phyloP scores from a whole-genome alignment of 495 filamentous ascomycete species.

The Pseudoneurospora amorphoporcata region DNA sequence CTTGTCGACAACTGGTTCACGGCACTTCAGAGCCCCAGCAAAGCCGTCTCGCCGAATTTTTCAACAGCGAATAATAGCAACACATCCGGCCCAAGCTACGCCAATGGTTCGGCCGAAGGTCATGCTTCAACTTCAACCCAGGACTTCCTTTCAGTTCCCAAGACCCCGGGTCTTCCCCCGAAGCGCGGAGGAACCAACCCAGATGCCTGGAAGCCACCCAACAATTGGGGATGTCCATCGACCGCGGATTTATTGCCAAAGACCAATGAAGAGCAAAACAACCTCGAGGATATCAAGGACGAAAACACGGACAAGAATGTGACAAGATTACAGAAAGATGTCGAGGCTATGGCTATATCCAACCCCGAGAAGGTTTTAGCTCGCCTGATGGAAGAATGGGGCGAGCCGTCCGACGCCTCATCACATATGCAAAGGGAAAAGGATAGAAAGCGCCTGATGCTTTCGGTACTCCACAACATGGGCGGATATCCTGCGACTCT shows the following conservation, averaged over 20 bases:
- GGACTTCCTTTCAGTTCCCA: not conserved
- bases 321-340: constrained; percentile 25
- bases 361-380: constrained; percentile 31
- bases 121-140: not conserved
- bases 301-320: constrained; percentile 5
- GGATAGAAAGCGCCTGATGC: constrained; percentile 35
- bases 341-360: constrained; percentile 34
- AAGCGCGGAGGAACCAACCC: constrained; percentile 17
- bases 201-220: constrained; percentile 30
- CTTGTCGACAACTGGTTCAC: constrained; percentile 11
- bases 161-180: not conserved
- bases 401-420: constrained; percentile 24
- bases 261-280: not conserved
- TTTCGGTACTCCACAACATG: constrained; percentile 25
- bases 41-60: not conserved
- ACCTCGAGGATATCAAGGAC: not conserved
- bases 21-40: constrained; percentile 3
- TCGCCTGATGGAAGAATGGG: constrained; percentile 35
- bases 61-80: not conserved
- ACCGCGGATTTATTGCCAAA: not conserved
- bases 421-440: constrained; percentile 25
- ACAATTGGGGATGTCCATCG: constrained; percentile 11
- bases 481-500: not conserved
- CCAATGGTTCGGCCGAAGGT: not conserved
- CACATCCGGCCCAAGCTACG: not conserved